A percentile compares a stretch with the other conserved stretches of the same genome.
phyloP scores from a whole-genome alignment of 75 land plant genomes.

The Pseudotsuga menziesii region DNA sequence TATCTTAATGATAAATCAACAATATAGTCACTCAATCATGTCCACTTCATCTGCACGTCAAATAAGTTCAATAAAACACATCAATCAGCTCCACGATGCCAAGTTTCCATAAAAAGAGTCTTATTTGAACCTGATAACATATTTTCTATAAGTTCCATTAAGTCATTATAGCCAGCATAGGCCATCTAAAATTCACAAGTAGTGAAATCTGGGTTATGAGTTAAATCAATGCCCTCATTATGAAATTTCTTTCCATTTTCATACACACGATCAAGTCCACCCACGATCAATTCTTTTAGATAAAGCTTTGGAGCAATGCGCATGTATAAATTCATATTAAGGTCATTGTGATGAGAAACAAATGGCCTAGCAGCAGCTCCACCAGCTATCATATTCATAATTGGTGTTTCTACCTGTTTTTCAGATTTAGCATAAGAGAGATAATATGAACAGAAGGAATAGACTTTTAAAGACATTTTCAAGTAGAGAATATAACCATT shows the following conservation, averaged over 20 bases:
- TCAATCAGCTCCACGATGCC: not conserved
- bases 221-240: slow-evolving; percentile 96
- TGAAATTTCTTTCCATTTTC: slow-evolving; percentile 95
- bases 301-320: slow-evolving; percentile 95
- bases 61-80: not conserved
- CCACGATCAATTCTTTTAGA: slow-evolving; percentile 86
- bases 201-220: slow-evolving; percentile 98
- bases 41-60: not conserved
- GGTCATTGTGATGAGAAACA: slow-evolving; percentile 91
- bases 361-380: slow-evolving; percentile 97
- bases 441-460: not conserved
- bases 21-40: not conserved
- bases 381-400: slow-evolving; percentile 99
- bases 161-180: slow-evolving; percentile 86
- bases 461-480: not conserved
- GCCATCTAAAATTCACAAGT: slow-evolving; percentile 98
- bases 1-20: not conserved
- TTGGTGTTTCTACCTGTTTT: slow-evolving; percentile 91
- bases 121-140: slow-evolving; percentile 68
- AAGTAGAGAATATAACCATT: slow-evolving; percentile 7
- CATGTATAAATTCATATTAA: slow-evolving; percentile 82
- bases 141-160: slow-evolving; percentile 85
- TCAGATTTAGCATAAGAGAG: not conserved
- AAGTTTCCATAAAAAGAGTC: not conserved
- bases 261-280: slow-evolving; percentile 90